phyloP scores from a whole-genome alignment of 2,329 filamentous ascomycete genomes.

The Hawksworthiomyces lignivorus region DNA sequence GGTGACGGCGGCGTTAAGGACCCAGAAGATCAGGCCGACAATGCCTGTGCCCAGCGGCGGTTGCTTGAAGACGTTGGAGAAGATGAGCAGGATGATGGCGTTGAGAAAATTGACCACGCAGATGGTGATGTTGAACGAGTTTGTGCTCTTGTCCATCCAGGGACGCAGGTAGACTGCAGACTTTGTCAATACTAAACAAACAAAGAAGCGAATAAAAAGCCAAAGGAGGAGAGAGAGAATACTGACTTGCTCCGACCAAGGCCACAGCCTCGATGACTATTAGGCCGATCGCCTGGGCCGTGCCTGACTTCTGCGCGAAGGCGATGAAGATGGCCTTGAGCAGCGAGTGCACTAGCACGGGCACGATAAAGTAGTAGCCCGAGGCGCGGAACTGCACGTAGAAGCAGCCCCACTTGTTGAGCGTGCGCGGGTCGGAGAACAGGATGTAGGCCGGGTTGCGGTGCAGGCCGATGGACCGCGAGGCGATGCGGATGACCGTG shows the following conservation, averaged over 20 bases:
- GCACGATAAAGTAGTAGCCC: conserved; percentile 80
- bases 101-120: conserved; percentile 74
- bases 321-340: conserved; percentile 76
- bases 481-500: conserved; percentile 76
- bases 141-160: conserved; percentile 94
- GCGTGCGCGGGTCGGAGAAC: conserved; percentile 71
- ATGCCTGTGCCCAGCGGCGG: conserved; percentile 70
- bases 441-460: conserved; percentile 85
- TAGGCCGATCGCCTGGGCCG: conserved; percentile 65
- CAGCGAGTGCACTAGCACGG: conserved; percentile 61
- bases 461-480: conserved; percentile 73
- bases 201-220: too few species aligned
- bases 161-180: conserved; percentile 59
- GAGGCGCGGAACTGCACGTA: conserved; percentile 84
- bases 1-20: conserved; percentile 70
- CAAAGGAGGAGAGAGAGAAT: too few species aligned
- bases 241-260: conserved; percentile 55
- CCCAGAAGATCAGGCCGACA: conserved; percentile 75
- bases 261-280: conserved; percentile 66
- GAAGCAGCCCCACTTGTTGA: conserved; percentile 88
- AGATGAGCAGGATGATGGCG: conserved; percentile 70
- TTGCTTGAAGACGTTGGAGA: conserved; percentile 72
- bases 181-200: too few species aligned
- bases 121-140: conserved; percentile 80
- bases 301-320: conserved; percentile 57